These are phyloP conservation scores for Botrytis tulipae DNA, from an alignment of 2,329 filamentous ascomycete genomes.

Conservation along the genomic window DNA sequence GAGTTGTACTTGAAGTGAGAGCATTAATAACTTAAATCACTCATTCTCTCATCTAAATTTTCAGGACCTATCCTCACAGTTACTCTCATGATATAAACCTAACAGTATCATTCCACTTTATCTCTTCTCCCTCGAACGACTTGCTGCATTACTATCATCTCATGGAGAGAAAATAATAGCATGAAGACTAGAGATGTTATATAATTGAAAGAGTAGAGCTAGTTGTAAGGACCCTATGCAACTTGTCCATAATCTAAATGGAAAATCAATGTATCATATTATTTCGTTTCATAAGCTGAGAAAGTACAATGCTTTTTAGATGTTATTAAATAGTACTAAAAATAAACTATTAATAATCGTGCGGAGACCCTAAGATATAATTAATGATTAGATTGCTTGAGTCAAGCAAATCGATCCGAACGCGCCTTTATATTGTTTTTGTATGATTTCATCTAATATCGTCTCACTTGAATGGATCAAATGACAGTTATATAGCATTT, in stretches of 20 bases:
- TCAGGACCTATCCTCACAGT: not conserved
- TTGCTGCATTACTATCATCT: not conserved
- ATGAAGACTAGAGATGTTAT: not conserved
- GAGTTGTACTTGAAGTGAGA: accelerated
- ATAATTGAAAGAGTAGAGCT: not conserved
- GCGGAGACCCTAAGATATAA: too few species aligned
- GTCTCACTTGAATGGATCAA: not conserved
- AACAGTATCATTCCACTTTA: not conserved
- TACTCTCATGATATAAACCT: not conserved
- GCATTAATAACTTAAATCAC: accelerated
- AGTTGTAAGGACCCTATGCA: not conserved
- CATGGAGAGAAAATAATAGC: not conserved
- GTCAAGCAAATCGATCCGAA: accelerated
- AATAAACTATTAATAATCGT: too few species aligned
- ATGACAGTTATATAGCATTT: accelerated
- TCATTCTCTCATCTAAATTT: accelerated
- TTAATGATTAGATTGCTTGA: too few species aligned
- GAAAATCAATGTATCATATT: not conserved
- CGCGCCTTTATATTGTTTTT: not conserved
- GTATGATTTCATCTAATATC: not conserved
- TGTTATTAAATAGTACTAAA: too few species aligned
- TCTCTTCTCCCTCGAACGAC: not conserved
- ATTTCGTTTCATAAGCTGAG: accelerated
- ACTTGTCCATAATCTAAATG: not conserved
- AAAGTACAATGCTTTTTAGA: not conserved